Evolutionary conservation across 495 filamentous ascomycete species (phyloP).

Genomic region (Delitschia confertaspora): DNA sequence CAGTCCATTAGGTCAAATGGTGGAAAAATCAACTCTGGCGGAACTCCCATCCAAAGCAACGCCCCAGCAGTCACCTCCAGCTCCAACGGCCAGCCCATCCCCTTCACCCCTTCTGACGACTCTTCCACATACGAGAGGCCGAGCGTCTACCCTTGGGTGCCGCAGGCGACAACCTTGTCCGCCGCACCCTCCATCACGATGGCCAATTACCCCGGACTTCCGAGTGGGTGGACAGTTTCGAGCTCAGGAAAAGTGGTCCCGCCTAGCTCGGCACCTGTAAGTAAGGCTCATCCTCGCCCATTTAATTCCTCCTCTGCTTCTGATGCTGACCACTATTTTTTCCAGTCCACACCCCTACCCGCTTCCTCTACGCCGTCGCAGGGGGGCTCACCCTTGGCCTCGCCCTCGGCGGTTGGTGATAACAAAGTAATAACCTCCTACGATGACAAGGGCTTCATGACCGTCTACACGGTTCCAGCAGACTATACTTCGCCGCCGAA

Average conservation of each 20-base stretch:
- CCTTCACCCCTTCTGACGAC: constrained; percentile 55
- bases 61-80: constrained; percentile 49
- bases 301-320: constrained; percentile 15
- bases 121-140: constrained; percentile 43
- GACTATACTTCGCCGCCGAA: constrained; percentile 30
- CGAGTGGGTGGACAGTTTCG: constrained; percentile 67
- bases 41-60: constrained; percentile 36
- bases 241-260: constrained; percentile 60
- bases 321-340: constrained; percentile 31
- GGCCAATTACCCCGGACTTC: constrained; percentile 46
- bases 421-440: constrained; percentile 38
- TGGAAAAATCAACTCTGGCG: constrained; percentile 52
- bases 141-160: constrained; percentile 55
- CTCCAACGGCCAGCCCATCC: constrained; percentile 47
- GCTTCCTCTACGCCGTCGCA: constrained; percentile 42
- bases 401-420: constrained; percentile 39
- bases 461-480: constrained; percentile 32
- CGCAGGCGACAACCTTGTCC: constrained; percentile 33
- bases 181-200: constrained; percentile 37
- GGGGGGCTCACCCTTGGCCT: constrained; percentile 32
- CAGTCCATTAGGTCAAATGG: constrained; percentile 68
- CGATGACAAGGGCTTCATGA: constrained; percentile 39
- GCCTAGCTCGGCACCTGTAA: constrained; percentile 43
- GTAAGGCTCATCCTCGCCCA: constrained; percentile 33
- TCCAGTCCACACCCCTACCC: constrained; percentile 40